Base-by-base conservation (phyloP, 768 basidiomycete genomes). In the Tulasnella sp. region DNA sequence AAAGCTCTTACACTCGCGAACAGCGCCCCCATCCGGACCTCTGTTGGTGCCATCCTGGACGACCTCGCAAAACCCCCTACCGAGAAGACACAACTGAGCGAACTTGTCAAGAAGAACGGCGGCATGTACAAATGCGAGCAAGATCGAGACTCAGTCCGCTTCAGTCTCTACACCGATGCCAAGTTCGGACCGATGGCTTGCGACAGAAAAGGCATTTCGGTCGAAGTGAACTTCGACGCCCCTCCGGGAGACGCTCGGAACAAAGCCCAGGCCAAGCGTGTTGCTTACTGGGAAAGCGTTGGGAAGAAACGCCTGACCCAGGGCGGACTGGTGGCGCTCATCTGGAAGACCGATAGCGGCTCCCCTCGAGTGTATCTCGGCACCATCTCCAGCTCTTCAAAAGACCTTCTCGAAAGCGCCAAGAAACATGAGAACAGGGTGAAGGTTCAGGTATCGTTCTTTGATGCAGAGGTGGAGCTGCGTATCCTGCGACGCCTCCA, bases 321-420 rank as follows among this genome's bases (percentile, higher is more conserved):
- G 80, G 92, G 93, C 0, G 89, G 89, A n/a, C 88, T 94, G 24
- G 87, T 94, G 18, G 92, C 89, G 9, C 83, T 92, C 18, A 27
- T 44, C 10, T 58, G 48, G n/a, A 21, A n/a, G 24, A 52, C 31
- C 36, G 62, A 12, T 10, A 14, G 46, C 21, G 71, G 48, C 14
- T 21, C 73, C 21, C 39, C 79, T 3, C 46, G 81, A 18, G 87
- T 91, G 27, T 87, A 89, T 82, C 88, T 93, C 19, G 92, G 92
- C 0, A 85, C 87, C 14, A 84, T 90, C 18, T 84, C 87, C 4
- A 89, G 87, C 56, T 85, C 85, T 16, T 76, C 83, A 9, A 82
- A 81, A 3, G 90, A 92, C 39, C 83, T 92, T 58, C 86, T 86
- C 0, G 87, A 89, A 5, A 86, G 88, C 0, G 87, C 88, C 4